Conservation (phyloP, 2,329 filamentous ascomycete genomes). For the Alternaria gaisen region DNA sequence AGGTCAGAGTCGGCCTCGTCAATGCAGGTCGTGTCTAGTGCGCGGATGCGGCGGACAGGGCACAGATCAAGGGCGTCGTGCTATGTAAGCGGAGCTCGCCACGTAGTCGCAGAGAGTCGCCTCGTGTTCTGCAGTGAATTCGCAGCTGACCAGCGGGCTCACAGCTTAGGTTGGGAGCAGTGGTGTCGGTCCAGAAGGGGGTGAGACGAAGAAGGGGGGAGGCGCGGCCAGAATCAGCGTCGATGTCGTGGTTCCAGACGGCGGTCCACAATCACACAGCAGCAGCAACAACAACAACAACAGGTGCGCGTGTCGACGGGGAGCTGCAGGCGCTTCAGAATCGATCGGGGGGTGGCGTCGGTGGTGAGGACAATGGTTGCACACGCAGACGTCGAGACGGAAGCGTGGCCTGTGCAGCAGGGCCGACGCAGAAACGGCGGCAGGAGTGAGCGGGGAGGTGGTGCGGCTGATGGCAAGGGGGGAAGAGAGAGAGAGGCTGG, state of each 20-base stretch:
- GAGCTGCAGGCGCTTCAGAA: conserved; percentile 37
- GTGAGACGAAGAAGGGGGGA: conserved; percentile 20
- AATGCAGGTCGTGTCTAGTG: conserved; percentile 9
- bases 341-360: conserved; percentile 27
- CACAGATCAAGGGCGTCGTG: conserved; percentile 17
- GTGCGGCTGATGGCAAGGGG: conserved; percentile 6
- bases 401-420: conserved; percentile 34
- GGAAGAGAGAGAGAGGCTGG: conserved; percentile 3
- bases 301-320: conserved; percentile 38
- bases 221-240: conserved; percentile 22
- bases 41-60: conserved; percentile 6
- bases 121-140: conserved; percentile 18
- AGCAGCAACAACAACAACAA: too few species aligned
- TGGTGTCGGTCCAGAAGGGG: conserved; percentile 14
- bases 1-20: conserved; percentile 9
- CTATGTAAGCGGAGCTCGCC: conserved; percentile 22
- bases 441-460: conserved; percentile 27
- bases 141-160: conserved; percentile 37
- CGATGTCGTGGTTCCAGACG: conserved; percentile 25
- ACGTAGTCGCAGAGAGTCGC: conserved; percentile 30
- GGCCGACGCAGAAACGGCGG: conserved; percentile 30
- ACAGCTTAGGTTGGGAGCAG: conserved; percentile 22
- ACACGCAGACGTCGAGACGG: conserved; percentile 31
- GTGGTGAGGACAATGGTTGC: conserved; percentile 31
- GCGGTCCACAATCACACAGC: conserved; percentile 29